Evolutionary conservation across 164 flowering plant genomes (phyloP).

Genomic region (Cinnamomum chago): DNA sequence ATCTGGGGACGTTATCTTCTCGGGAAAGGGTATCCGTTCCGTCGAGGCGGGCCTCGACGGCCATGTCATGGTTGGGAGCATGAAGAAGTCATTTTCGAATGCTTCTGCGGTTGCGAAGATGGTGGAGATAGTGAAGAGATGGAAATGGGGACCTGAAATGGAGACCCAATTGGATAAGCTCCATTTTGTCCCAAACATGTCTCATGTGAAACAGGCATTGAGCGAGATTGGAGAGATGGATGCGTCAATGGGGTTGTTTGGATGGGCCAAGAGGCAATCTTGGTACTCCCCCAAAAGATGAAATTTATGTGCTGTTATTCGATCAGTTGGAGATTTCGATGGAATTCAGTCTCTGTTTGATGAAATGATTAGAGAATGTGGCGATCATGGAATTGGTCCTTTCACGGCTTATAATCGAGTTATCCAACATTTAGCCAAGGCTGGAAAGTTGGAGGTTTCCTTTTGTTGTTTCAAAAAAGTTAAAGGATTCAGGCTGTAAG

Average conservation of each 20-base stretch:
- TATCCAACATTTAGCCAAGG: slow-evolving; percentile 75
- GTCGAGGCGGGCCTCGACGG: slow-evolving; percentile 84
- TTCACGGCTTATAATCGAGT: slow-evolving; percentile 58
- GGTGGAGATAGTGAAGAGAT: slow-evolving; percentile 82
- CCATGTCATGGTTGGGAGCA: slow-evolving; percentile 81
- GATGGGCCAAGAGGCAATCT: slow-evolving; percentile 81
- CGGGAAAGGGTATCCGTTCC: slow-evolving; percentile 70
- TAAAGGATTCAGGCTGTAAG: slow-evolving; percentile 49
- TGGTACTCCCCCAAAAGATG: slow-evolving; percentile 68
- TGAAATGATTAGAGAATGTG: slow-evolving; percentile 63
- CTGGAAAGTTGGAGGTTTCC: slow-evolving; percentile 84
- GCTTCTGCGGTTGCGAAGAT: slow-evolving; percentile 71
- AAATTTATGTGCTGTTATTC: slow-evolving; percentile 53
- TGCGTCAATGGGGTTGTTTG: slow-evolving; percentile 59
- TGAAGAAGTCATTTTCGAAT: slow-evolving; percentile 70
- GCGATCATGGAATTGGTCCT: slow-evolving; percentile 21
- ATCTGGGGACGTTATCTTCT: slow-evolving; percentile 57
- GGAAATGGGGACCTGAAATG: slow-evolving; percentile 99
- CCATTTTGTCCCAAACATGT: slow-evolving; percentile 77
- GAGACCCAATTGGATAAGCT: slow-evolving; percentile 84
- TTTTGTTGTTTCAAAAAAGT: slow-evolving; percentile 87
- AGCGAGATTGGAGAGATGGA: slow-evolving; percentile 58
- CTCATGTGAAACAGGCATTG: slow-evolving; percentile 59
- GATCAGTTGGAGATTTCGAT: slow-evolving; percentile 70
- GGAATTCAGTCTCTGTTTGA: slow-evolving; percentile 74